Conservation (phyloP, 768 basidiomycete genomes). For the Suillus variegatus region DNA sequence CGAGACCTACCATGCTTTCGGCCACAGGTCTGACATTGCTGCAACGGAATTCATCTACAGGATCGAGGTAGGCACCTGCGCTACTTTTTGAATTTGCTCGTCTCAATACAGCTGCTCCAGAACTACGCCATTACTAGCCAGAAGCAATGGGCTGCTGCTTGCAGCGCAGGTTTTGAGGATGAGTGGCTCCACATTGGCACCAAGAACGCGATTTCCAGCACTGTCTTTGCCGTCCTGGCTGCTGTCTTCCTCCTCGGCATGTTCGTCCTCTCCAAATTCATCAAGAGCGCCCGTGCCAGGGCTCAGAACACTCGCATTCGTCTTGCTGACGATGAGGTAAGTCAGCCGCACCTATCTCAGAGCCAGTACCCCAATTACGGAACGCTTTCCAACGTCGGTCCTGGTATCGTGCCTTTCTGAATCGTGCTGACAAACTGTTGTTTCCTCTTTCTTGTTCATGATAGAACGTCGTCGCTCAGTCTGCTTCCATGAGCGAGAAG, state of each 20-base stretch:
- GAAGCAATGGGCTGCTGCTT: conserved; percentile 45
- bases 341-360: conserved; percentile 9
- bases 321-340: conserved; percentile 40
- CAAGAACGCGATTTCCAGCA: conserved; percentile 32
- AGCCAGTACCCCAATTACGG: conserved; percentile 14
- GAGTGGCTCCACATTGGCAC: conserved; percentile 33
- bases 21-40: conserved; percentile 73
- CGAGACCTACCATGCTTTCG: conserved; percentile 71
- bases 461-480: conserved; percentile 21
- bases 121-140: conserved; percentile 47
- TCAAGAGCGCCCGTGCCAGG: conserved; percentile 34
- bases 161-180: conserved; percentile 34
- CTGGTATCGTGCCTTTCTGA: conserved; percentile 11
- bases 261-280: conserved; percentile 35
- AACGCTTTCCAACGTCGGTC: conserved; percentile 11
- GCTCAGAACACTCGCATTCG: conserved; percentile 35
- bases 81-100: not conserved
- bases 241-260: conserved; percentile 37
- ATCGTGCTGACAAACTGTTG: conserved; percentile 10
- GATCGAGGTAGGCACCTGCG: conserved; percentile 54
- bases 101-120: conserved; percentile 24
- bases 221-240: conserved; percentile 35
- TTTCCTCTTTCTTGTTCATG: not conserved
- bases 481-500: conserved; percentile 31
- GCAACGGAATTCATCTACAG: conserved; percentile 86